phyloP scores from a whole-genome alignment of 2,329 filamentous ascomycete genomes.

The Trichoderma atrobrunneum region DNA sequence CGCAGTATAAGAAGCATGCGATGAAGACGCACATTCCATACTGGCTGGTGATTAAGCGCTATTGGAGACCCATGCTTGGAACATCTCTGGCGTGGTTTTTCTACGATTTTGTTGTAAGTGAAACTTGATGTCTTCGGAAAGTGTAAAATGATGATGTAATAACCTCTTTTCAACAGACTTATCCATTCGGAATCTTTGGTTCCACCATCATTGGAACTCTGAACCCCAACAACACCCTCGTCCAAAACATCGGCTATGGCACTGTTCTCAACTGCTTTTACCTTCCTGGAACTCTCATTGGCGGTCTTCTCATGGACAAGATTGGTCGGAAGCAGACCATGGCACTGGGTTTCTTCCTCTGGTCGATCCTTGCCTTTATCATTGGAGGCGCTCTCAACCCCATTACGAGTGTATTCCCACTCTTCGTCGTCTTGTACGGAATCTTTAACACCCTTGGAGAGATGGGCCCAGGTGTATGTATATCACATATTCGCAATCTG shows the following conservation, averaged over 20 bases:
- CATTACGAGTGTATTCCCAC: slow-evolving; percentile 45
- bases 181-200: slow-evolving; percentile 27
- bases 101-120: slow-evolving; percentile 27
- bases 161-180: slow-evolving; percentile 20
- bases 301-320: slow-evolving; percentile 39
- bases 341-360: slow-evolving; percentile 26
- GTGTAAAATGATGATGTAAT: not conserved
- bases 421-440: slow-evolving; percentile 52
- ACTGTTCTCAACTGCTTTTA: slow-evolving; percentile 27
- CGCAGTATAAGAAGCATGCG: slow-evolving; percentile 33
- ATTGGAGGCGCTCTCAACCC: slow-evolving; percentile 47
- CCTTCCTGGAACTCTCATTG: slow-evolving; percentile 32
- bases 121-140: not conserved
- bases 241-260: slow-evolving; percentile 26
- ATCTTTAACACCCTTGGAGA: slow-evolving; percentile 40
- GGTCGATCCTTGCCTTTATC: slow-evolving; percentile 44
- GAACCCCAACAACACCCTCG: slow-evolving; percentile 19
- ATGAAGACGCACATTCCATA: slow-evolving; percentile 29
- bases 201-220: slow-evolving; percentile 24
- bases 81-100: slow-evolving; percentile 53
- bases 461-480: slow-evolving; percentile 42
- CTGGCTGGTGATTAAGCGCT: slow-evolving; percentile 26
- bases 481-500: slow-evolving; percentile 17
- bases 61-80: slow-evolving; percentile 49
- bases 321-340: slow-evolving; percentile 35